Evolutionary conservation across 2,329 filamentous ascomycete species (phyloP).

Genomic region (Phyllosticta citriasiana): DNA sequence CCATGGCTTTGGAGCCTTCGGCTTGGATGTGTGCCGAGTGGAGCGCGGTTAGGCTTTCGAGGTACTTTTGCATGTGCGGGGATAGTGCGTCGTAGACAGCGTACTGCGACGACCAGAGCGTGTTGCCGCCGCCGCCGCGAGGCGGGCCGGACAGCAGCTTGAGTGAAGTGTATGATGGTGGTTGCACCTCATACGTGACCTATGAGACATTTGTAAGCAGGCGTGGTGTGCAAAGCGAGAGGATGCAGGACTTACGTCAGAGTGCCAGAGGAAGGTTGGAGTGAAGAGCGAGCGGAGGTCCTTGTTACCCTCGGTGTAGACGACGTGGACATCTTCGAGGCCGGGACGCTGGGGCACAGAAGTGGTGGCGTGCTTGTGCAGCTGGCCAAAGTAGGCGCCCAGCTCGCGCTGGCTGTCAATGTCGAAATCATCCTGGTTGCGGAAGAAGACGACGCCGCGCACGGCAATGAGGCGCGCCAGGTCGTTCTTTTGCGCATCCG

Average conservation of each 20-base stretch:
- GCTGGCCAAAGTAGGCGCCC: conserved; percentile 42
- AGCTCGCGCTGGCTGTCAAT: conserved; percentile 45
- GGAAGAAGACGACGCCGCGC: conserved; percentile 49
- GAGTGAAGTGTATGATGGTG: conserved; percentile 47
- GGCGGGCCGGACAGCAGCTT: conserved; percentile 46
- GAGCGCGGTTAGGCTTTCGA: conserved; percentile 46
- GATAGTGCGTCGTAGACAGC: conserved; percentile 49
- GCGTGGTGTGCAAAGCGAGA: not conserved
- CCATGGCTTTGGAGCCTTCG: conserved; percentile 38
- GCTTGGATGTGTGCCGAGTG: conserved; percentile 47
- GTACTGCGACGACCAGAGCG: conserved; percentile 49
- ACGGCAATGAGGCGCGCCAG: conserved; percentile 44
- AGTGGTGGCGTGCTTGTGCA: conserved; percentile 48
- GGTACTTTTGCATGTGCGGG: conserved; percentile 46
- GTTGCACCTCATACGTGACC: conserved; percentile 49
- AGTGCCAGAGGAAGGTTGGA: conserved; percentile 47
- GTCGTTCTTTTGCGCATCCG: conserved; percentile 44
- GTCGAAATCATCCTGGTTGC: conserved; percentile 43
- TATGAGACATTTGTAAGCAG: conserved; percentile 19
- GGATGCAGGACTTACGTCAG: conserved; percentile 33
- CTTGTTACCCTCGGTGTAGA: conserved; percentile 42
- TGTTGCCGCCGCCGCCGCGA: conserved; percentile 46
- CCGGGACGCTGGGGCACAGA: conserved; percentile 39
- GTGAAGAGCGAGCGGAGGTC: conserved; percentile 46
- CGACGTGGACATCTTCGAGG: conserved; percentile 47